Base-by-base conservation (phyloP, 768 basidiomycete genomes). In the Ephemerocybe angulata region DNA sequence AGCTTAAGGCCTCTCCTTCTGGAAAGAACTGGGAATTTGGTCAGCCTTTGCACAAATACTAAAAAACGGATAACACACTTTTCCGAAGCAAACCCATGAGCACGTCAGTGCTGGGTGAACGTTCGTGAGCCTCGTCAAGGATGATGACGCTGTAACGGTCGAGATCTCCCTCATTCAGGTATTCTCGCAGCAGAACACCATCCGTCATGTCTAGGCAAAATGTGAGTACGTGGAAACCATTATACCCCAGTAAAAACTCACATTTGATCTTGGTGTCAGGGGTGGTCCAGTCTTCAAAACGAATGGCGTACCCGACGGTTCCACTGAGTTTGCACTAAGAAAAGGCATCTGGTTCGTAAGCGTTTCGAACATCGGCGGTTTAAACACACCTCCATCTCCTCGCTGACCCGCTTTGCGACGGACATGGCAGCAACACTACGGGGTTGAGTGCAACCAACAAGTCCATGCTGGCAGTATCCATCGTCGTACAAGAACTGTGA, bases 401-500 rank as follows among this genome's bases (percentile, higher is more conserved):
- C 97, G 65, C 93, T 94, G 55, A 99, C 97, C 70, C 97, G 94
- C 75, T 99, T 98, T n/a, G 97, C 97, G 6, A 98, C 97, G 10
- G 92, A 95, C 97, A 99, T 98, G 15, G 97, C 97, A 42, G 97
- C 97, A 27, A 99, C 97, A 74, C 97, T 93, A 62, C 97, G 84
- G 47, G 97, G 97, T 67, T 99, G 97, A 0, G 97, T 99, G 66
- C 97, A 99, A 11, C 96, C 96, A 48, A 99, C 85, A 40, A 98
- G 79, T 17, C 96, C 96, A 71, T 86, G 81, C 3, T 81, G 67
- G 60, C 94, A 91, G 69, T 96, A 99, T 0, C 97, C 97, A 58
- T 99, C 97, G 68, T 99, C 97, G 65, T 98, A 92, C 58, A 99
- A 70, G 72, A 93, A 99, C 66, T 99, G 97, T 0, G 91, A 77